phyloP scores from a whole-genome alignment of 1,284 basidiomycete genomes.

The Naganishia sp. region DNA sequence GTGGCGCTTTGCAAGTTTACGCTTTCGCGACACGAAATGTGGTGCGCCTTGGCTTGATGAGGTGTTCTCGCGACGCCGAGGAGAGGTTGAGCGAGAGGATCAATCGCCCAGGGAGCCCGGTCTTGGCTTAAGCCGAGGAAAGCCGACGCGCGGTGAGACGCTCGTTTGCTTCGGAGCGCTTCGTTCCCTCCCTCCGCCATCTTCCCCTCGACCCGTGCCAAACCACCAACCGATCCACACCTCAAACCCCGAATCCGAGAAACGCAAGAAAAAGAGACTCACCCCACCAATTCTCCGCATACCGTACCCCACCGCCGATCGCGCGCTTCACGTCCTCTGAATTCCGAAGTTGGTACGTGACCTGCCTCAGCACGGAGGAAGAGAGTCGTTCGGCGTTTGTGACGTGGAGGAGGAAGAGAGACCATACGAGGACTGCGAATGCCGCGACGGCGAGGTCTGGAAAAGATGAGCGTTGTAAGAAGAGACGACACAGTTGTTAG shows the following conservation, averaged over 20 bases:
- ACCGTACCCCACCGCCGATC: slow-evolving; percentile 46
- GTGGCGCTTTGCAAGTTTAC: no score
- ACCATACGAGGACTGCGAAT: slow-evolving; percentile 47
- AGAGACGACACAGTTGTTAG: background rate
- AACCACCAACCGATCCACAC: background rate
- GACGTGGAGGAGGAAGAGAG: slow-evolving; percentile 50
- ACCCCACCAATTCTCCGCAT: slow-evolving; percentile 51
- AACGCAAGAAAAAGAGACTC: slow-evolving; percentile 34
- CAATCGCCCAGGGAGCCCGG: no score
- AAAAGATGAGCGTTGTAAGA: background rate
- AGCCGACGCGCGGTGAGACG: no score
- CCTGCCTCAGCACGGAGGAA: slow-evolving; percentile 49
- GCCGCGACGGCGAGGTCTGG: slow-evolving; percentile 45
- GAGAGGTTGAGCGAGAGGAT: no score
- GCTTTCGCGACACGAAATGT: no score
- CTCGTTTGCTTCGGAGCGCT: no score
- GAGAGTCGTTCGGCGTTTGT: slow-evolving; percentile 53
- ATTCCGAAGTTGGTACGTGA: slow-evolving; percentile 51
- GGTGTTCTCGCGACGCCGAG: no score
- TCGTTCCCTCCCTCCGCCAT: no score
- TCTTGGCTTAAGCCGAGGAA: no score
- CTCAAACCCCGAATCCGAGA: background rate
- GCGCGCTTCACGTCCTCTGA: slow-evolving; percentile 44
- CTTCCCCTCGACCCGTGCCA: no score
- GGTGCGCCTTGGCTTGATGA: no score